phyloP scores from a whole-genome alignment of 768 basidiomycete species.

The Nidula microcarpa region DNA sequence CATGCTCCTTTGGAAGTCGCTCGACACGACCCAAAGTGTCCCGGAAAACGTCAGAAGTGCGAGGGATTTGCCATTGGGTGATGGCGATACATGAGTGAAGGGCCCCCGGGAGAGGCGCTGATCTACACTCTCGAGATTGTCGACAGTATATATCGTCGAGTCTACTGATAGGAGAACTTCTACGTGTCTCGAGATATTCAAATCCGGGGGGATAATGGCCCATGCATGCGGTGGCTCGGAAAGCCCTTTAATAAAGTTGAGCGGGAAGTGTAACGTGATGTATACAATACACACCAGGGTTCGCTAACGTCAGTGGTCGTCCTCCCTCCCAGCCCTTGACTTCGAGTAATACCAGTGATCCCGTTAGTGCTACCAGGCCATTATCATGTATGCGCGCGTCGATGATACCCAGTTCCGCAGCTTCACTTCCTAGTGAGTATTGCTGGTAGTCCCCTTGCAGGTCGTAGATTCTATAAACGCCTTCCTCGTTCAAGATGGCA shows the following conservation, averaged over 20 bases:
- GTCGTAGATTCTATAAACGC: conserved; percentile 87
- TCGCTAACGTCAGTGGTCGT: conserved; percentile 68
- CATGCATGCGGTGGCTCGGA: conserved; percentile 78
- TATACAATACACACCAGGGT: conserved; percentile 53
- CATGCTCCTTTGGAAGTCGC: conserved; percentile 85
- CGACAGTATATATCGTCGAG: conserved; percentile 77
- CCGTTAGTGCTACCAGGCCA: conserved; percentile 84
- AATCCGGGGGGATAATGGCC: conserved; percentile 87
- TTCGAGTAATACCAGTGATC: conserved; percentile 73
- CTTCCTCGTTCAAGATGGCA: conserved; percentile 87
- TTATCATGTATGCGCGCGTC: conserved; percentile 85
- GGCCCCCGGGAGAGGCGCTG: conserved; percentile 88
- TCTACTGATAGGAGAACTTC: conserved; percentile 86
- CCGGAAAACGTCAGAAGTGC: conserved; percentile 75
- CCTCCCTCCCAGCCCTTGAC: conserved; percentile 87
- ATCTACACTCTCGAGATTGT: conserved; percentile 86
- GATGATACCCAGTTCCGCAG: conserved; percentile 76
- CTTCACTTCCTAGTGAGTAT: conserved; percentile 79
- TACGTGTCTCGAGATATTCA: conserved; percentile 84
- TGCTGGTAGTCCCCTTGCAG: conserved; percentile 84
- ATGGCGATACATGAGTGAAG: conserved; percentile 82
- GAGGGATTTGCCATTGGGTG: conserved; percentile 91
- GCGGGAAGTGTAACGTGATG: background rate
- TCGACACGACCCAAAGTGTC: conserved; percentile 89
- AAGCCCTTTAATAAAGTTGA: conserved; percentile 43